phyloP scores from a whole-genome alignment of 2,329 filamentous ascomycete genomes.

The Fusarium temperatum region DNA sequence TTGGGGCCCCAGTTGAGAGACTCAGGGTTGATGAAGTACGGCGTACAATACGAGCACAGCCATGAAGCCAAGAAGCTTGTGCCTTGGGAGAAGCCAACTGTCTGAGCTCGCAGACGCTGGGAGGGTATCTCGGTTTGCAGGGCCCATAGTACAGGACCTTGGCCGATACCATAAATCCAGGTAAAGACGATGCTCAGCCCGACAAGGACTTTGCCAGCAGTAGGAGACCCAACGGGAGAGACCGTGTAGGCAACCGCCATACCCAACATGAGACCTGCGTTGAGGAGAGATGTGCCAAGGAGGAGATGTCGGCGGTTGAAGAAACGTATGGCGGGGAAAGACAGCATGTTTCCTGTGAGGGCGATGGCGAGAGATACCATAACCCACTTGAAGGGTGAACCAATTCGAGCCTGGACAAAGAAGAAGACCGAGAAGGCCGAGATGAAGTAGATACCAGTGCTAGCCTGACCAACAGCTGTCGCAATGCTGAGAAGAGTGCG shows the following conservation, averaged over 20 bases:
- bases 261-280: background rate
- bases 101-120: background rate
- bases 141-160: background rate
- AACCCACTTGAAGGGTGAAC: background rate
- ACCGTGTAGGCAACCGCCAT: background rate
- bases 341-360: background rate
- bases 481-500: background rate
- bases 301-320: background rate
- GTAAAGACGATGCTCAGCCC: background rate
- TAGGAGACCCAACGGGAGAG: background rate
- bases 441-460: background rate
- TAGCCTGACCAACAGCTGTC: background rate
- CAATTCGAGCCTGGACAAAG: background rate
- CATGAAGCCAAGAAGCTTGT: background rate
- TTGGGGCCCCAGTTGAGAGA: background rate
- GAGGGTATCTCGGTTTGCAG: background rate
- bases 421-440: background rate
- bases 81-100: background rate
- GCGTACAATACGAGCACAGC: background rate
- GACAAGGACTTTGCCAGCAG: background rate
- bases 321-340: background rate
- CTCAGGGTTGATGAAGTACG: background rate
- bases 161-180: background rate
- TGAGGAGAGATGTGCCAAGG: background rate
- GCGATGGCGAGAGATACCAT: background rate